Percentiles rank a stretch among this genome's conserved stretches.
These are phyloP conservation scores for Forsythia suspensa DNA, from an alignment of 257 asterid genomes.

Conservation along the genomic window DNA sequence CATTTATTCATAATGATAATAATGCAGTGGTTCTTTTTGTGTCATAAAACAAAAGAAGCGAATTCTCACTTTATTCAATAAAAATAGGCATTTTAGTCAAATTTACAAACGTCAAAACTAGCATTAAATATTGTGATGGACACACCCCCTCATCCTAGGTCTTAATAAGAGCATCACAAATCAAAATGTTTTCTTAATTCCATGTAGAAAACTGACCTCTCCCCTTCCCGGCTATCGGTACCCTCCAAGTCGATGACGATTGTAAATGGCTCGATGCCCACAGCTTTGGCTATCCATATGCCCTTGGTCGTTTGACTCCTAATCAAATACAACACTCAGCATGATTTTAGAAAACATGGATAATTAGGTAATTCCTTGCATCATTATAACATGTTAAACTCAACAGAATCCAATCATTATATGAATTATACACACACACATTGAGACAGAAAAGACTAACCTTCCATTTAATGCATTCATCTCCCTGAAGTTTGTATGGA, in stretches of 20 bases:
- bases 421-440: neutral
- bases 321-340: constrained; percentile 7
- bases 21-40: neutral
- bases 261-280: constrained; percentile 46
- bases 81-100: too few relatives aligned
- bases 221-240: constrained; percentile 67
- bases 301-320: constrained; percentile 60
- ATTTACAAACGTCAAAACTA: neutral
- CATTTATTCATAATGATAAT: neutral
- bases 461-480: constrained; percentile 44
- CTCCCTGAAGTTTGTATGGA: constrained; percentile 43
- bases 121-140: neutral
- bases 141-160: neutral
- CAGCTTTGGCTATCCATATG: constrained; percentile 56
- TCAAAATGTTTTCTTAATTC: neutral
- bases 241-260: constrained; percentile 65
- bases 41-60: neutral
- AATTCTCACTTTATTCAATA: neutral
- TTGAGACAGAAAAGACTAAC: constrained; percentile 18
- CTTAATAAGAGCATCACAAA: neutral
- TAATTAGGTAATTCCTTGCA: neutral
- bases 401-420: neutral
- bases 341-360: neutral
- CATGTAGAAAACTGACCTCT: constrained; percentile 36
- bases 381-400: neutral